Evolutionary conservation across 441 rosid genomes (phyloP), one percentile per base, ranked within the genome.

Genomic region (Daphne laureola): DNA sequence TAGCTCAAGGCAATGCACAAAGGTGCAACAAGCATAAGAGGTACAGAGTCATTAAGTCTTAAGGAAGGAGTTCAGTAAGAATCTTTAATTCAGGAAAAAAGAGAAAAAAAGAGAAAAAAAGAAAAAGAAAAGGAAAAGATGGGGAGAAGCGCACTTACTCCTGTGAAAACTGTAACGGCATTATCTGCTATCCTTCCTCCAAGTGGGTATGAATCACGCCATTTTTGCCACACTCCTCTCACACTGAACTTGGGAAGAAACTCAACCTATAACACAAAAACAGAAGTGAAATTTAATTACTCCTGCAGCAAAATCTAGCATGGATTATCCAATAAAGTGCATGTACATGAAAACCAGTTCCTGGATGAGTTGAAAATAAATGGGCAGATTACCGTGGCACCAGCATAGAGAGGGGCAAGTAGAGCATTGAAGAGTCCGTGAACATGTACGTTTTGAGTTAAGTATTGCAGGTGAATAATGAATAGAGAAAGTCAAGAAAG

Each of bases 221-320:
- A 93, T 76, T 96, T 89, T 66, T 83, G 78, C 98, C 97, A 93
- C 69, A 87, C 70, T 67, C 91, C 90, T 38, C 95, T 75, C 65
- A 90, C 98, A 54, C 97, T 93, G 66, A 93, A 90, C 66, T 89
- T 93, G 48, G 96, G 87, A 80, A 89, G 64, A 71, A 93, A 90
- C 68, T 93, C 98, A 65, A 93, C 95, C 98, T 93, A 71, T 72
- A 83, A 65, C 50, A 53, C 61, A 45, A 54, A 48, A 40, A 61
- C 38, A 58, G 40, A 51, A 56, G 62, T 51, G 14, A 21, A 54
- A 53, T 25, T 31, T 43, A 54, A 57, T 58, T 17, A 46, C 14
- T 43, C 14, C 26, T 13, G 38, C 17, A 50, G 17, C 18, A 54
- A 31, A 65, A 55, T 57, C 17, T 14, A 67, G 55, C 31, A 17